Conservation (phyloP, 768 basidiomycete genomes). For the Piloderma croceum region DNA sequence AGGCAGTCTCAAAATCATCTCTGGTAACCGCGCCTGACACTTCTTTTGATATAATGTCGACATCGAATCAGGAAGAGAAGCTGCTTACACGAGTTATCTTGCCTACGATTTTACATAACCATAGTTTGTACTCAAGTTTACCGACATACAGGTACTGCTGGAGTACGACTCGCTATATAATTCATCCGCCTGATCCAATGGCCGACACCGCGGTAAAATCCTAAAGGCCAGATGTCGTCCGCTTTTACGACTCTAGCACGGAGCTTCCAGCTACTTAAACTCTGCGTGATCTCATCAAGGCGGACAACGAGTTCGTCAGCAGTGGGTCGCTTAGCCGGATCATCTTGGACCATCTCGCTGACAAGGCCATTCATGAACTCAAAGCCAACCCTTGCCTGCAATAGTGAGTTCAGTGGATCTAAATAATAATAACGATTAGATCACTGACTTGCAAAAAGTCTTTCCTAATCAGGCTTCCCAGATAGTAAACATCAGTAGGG, state of each 20-base stretch:
- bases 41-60: no score
- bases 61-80: no score
- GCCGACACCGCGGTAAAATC: conserved; percentile 4
- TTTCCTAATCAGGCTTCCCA: conserved; percentile 12
- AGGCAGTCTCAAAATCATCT: no score
- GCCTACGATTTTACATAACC: no score
- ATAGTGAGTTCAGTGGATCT: background rate
- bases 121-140: background rate
- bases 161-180: conserved; percentile 12
- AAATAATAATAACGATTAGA: conserved; percentile 4
- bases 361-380: conserved; percentile 31
- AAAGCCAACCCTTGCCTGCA: conserved; percentile 10
- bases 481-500: conserved; percentile 9
- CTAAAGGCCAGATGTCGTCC: conserved; percentile 10
- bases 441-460: conserved; percentile 9
- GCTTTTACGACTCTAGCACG: conserved; percentile 22
- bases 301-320: conserved; percentile 32
- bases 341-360: conserved; percentile 30
- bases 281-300: conserved; percentile 17
- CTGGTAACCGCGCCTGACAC: no score
- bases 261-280: conserved; percentile 19
- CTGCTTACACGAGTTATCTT: no score
- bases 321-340: conserved; percentile 31
- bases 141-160: conserved; percentile 17
- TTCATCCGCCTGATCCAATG: conserved; percentile 23